Conservation (phyloP, 768 basidiomycete species). For the Multifurca ochricompacta region DNA sequence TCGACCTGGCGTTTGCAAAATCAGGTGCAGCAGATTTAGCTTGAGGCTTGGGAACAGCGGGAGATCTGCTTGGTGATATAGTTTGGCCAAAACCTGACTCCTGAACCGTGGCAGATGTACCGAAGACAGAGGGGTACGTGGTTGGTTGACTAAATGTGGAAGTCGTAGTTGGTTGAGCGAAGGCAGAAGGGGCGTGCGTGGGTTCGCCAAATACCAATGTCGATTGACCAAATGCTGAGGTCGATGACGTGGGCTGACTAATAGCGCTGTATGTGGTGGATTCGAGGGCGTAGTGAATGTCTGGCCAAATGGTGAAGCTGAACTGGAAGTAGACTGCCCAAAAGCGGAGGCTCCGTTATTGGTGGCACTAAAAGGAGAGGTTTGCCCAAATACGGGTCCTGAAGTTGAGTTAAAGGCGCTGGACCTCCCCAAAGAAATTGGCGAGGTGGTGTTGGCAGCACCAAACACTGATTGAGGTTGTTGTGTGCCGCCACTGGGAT, state of each 20-base stretch:
- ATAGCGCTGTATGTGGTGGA: background rate
- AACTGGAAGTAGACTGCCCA: conserved; percentile 4
- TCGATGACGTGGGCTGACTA: conserved; percentile 23
- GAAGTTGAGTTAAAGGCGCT: conserved; percentile 15
- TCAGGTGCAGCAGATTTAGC: conserved; percentile 23
- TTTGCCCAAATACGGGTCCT: conserved; percentile 33
- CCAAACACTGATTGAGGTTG: conserved; percentile 14
- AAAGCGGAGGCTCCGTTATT: conserved; percentile 1
- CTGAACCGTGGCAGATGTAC: conserved; percentile 18
- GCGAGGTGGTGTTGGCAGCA: conserved; percentile 21
- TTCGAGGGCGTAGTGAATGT: background rate
- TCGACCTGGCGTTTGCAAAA: conserved; percentile 28
- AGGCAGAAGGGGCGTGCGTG: conserved; percentile 40
- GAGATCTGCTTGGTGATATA: background rate
- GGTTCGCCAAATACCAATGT: conserved; percentile 24
- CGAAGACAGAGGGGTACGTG: conserved; percentile 32
- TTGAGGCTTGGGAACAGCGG: conserved; percentile 12
- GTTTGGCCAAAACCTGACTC: conserved; percentile 3
- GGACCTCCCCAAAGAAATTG: conserved; percentile 32
- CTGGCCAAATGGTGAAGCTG: conserved; percentile 12
- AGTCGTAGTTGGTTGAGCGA: conserved; percentile 35
- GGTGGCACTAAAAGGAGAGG: conserved; percentile 2
- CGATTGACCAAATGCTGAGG: conserved; percentile 30
- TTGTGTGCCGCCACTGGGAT: background rate
- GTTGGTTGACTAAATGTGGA: conserved; percentile 45